phyloP scores from a whole-genome alignment of 2,329 filamentous ascomycete species.

The Alternaria sp. region DNA sequence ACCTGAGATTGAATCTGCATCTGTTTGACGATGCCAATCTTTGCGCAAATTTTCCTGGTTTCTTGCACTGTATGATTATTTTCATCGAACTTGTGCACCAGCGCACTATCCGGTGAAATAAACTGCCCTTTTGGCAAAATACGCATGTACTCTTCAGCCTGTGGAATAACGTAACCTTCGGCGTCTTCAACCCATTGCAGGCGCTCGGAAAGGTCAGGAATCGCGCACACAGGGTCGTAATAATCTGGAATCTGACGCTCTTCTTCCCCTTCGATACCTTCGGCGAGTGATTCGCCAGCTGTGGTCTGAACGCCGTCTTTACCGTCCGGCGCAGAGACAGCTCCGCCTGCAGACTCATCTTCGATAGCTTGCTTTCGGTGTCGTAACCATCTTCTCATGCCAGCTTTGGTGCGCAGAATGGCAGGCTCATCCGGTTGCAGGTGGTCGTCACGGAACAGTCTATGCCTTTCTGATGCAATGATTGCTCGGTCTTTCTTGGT shows the following conservation, averaged over 20 bases:
- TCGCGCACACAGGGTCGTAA: slow-evolving; percentile 84
- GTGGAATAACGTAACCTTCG: slow-evolving; percentile 87
- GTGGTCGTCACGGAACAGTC: slow-evolving; percentile 83
- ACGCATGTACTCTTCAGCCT: slow-evolving; percentile 82
- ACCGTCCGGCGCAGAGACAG: slow-evolving; percentile 58
- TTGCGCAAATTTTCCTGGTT: slow-evolving; percentile 92
- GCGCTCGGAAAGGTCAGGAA: slow-evolving; percentile 81
- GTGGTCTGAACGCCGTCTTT: slow-evolving; percentile 58
- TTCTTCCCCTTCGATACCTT: slow-evolving; percentile 85
- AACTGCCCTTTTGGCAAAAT: slow-evolving; percentile 80
- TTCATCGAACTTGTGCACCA: slow-evolving; percentile 82
- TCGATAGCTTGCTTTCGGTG: slow-evolving; percentile 72
- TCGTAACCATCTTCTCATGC: slow-evolving; percentile 87
- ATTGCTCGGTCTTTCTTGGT: slow-evolving; percentile 94
- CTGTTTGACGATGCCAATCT: slow-evolving; percentile 97
- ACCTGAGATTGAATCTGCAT: slow-evolving; percentile 99
- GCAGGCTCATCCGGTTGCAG: slow-evolving; percentile 89
- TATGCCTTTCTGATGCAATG: slow-evolving; percentile 83
- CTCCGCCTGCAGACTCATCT: slow-evolving; percentile 55
- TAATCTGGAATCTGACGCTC: slow-evolving; percentile 91
- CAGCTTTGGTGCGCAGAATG: slow-evolving; percentile 80
- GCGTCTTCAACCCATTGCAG: slow-evolving; percentile 89
- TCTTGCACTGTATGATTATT: slow-evolving; percentile 97
- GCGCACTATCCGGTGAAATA: slow-evolving; percentile 73
- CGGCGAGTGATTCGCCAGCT: slow-evolving; percentile 80